Base-by-base conservation (phyloP, 768 basidiomycete species). In the Tulasnella sp. region DNA sequence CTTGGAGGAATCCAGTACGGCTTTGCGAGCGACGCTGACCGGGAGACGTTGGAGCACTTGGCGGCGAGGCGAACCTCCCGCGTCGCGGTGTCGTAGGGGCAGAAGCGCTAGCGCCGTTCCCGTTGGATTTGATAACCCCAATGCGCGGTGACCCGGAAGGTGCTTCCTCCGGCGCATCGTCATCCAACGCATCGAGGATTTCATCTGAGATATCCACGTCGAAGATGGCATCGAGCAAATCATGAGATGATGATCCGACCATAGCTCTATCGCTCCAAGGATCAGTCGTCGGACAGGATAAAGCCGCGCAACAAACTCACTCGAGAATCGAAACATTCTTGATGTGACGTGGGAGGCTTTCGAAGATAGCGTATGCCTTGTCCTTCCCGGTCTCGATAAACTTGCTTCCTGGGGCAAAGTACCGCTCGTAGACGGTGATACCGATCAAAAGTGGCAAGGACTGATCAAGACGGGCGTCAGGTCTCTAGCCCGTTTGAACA, bases 401-500 rank as follows among this genome's bases (percentile, higher is more conserved):
- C 51, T 82, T 86, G 75, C 85, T 86, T 2, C 89, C 89, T 26
- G 86, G 83, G 10, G 88, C 86, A 29, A 93, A 84, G 82, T 89
- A 89, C 2, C 95, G 88, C 84, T 98, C 96, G 83, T 96, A 95
- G 13, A 91, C 82, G 9, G 89, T 90, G 78, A 98, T 95, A 73
- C 87, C 82, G 40, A 96, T 83, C 37, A 98, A 88, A 71, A 91
- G 89, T 0, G 94, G 95, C 82, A 96, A 91, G 44, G 91, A 88
- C 90, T 91, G 77, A 67, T 51, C 51, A 20, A 32, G 18, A 40
- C 55, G 72, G 77, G 4, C 1, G 29, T 78, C 46, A 73, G 26
- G 40, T 81, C 29, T 51, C 18, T 74, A 78, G 42, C 5, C 32
- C 37, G 57, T 46, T 10, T 32, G 46, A 48, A 9, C 55, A 46